Percentiles rank a stretch among this genome's conserved stretches.
phyloP scores from a whole-genome alignment of 2,329 filamentous ascomycete species.

The Stachybotrys echinatus region DNA sequence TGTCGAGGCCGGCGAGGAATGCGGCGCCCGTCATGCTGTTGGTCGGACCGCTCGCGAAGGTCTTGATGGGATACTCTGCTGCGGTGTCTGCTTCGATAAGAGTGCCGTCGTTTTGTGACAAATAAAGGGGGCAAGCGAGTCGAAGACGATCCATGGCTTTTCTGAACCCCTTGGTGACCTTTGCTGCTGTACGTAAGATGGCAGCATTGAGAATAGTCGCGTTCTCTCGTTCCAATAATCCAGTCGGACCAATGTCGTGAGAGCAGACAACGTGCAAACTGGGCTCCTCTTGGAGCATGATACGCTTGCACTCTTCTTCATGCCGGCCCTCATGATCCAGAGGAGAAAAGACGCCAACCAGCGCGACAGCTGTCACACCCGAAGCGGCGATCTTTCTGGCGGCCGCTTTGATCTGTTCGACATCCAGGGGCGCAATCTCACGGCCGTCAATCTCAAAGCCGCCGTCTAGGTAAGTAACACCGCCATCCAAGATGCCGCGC shows the following conservation, averaged over 20 bases:
- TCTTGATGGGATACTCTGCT: slow-evolving; percentile 44
- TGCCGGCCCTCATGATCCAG: slow-evolving; percentile 34
- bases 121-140: slow-evolving; percentile 37
- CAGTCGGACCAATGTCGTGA: slow-evolving; percentile 36
- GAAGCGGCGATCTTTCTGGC: slow-evolving; percentile 25
- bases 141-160: slow-evolving; percentile 37
- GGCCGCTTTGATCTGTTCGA: slow-evolving; percentile 27
- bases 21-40: slow-evolving; percentile 50
- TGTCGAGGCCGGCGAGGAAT: slow-evolving; percentile 44
- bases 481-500: slow-evolving; percentile 33
- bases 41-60: slow-evolving; percentile 48
- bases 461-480: slow-evolving; percentile 35
- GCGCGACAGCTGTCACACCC: slow-evolving; percentile 30
- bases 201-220: slow-evolving; percentile 50
- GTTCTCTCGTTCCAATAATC: slow-evolving; percentile 43
- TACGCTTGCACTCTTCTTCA: slow-evolving; percentile 30
- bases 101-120: slow-evolving; percentile 51
- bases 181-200: slow-evolving; percentile 39
- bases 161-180: slow-evolving; percentile 41
- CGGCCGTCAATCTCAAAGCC: slow-evolving; percentile 43
- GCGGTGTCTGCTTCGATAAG: slow-evolving; percentile 41
- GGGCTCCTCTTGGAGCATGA: slow-evolving; percentile 30
- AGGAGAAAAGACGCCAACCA: slow-evolving; percentile 41
- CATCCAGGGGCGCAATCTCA: slow-evolving; percentile 32
- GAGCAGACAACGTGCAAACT: slow-evolving; percentile 34